Base-by-base conservation (phyloP, 129 eudicot genomes). In the Centrapalus pauciflorus region DNA sequence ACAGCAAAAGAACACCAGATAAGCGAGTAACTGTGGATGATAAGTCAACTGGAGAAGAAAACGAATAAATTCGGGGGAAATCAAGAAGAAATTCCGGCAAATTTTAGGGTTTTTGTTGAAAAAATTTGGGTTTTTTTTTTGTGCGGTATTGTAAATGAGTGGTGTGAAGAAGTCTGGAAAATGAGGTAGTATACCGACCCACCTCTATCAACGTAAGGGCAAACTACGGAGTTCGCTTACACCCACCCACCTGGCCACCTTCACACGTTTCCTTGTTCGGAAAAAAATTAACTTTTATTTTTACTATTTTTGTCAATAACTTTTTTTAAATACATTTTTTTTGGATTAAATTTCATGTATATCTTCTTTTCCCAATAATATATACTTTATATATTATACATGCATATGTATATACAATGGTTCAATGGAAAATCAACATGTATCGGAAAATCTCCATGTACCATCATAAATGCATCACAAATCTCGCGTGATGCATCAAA, bases 91-190 rank as follows among this genome's bases (percentile, higher is more conserved):
- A 10, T 2, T 45, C 52, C 8, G 55, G 24, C 9, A 28, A 69
- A 62, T 76, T n/a, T n/a, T 77, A 70, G 81, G 81, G 81, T 64
- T 71, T 77, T 55, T 26, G 62, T n/a, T 55, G 56, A 25, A 20
- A 25, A 61, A 1, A 21, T 34, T 19, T 65, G 66, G 66, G 26
- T 55, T 34, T 43, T 59, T 24, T 30, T 35, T 64, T 28, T 61
- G 28, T 35, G 74, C 13, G 65, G 28, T 64, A 48, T 50, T 65
- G 51, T 9, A 69, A 77, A 77, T 40, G 81, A 71, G 73, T 71
- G 77, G 77, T 70, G 76, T 12, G 66, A 66, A 28, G 64, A 35
- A 49, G 64, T 71, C 64, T 57, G 77, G 77, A 35, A 33, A 76
- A 16, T 52, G 66, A 32, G 29, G n/a, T 11, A 23, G 11, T 45